Evolutionary conservation across 306 rosid species (phyloP), one percentile per base, ranked within the genome.

Genomic region (Malus fusca): DNA sequence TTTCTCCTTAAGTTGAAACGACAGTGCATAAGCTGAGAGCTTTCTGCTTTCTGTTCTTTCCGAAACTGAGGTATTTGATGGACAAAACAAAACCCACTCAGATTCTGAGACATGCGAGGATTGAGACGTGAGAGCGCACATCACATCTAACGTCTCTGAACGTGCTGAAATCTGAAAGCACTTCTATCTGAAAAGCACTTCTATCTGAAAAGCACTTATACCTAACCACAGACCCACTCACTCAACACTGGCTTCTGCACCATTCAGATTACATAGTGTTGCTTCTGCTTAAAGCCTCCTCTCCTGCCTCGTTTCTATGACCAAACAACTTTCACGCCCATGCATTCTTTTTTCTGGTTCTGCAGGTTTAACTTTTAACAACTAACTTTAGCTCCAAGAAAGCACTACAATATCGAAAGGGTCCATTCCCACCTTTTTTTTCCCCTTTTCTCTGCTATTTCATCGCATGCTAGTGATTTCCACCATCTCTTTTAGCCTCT

Each of bases 221-320:
- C 11, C 77, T 82, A 83, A 62, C 72, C 62, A 37, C 68, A 78
- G 62, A 66, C 80, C 71, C 84, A 73, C 84, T 77, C 72, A 30
- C 72, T 74, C 68, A 44, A 77, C 62, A 23, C 22, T 10, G 72
- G 59, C 79, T 74, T 58, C 72, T 71, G 42, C 19, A 73, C 52
- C 25, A 52, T 21, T 69, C 71, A 71, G 28, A 42, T 19, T 31
- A 14, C 12, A 31, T 13, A 22, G 37, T 75, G 76, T 46, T 75
- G 68, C 37, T 71, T 71, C 64, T 79, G 60, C 74, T 46, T 72
- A 52, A 52, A 52, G 58, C 58, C 17, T 52, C 58, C 58, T 56
- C 37, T 18, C 68, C 63, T 37, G 52, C 71, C 75, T 13, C 31
- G 40, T 48, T 40, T 44, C 58, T 55, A 68, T 42, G 68, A 64